A percentile compares a stretch with the other conserved stretches of the same genome.
Conservation (phyloP, 2,329 filamentous ascomycete genomes). For the Trichophyton schoenleinii region DNA sequence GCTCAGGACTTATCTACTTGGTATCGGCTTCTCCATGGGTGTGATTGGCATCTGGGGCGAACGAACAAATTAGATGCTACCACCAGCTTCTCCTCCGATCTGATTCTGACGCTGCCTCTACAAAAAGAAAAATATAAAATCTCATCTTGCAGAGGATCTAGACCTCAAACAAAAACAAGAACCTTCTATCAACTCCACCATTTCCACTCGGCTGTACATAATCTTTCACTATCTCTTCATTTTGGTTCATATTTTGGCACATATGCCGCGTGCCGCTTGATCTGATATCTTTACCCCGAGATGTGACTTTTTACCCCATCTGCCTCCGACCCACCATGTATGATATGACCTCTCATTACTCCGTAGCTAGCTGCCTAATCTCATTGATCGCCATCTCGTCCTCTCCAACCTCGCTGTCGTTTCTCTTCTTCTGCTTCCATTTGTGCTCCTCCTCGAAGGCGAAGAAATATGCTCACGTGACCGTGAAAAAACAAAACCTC, state of each 20-base stretch:
- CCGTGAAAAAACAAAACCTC: neutral
- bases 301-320: neutral
- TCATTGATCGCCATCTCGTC: neutral
- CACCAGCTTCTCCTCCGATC: neutral
- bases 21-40: slow-evolving; percentile 33
- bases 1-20: slow-evolving; percentile 28
- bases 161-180: neutral
- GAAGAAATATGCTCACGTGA: neutral
- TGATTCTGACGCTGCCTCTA: neutral
- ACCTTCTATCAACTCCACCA: neutral
- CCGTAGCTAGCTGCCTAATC: neutral
- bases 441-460: neutral
- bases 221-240: neutral
- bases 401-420: neutral
- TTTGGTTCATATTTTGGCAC: neutral
- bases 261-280: neutral
- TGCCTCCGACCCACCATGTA: neutral
- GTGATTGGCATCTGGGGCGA: slow-evolving; percentile 40
- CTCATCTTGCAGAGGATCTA: neutral
- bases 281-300: neutral
- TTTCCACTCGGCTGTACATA: neutral
- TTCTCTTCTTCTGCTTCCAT: neutral
- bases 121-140: neutral
- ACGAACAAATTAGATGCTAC: slow-evolving; percentile 2
- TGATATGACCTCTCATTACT: neutral